These are phyloP conservation scores for Bruguiera gymnorhiza DNA, from an alignment of 345 rosid species.

Conservation along the genomic window DNA sequence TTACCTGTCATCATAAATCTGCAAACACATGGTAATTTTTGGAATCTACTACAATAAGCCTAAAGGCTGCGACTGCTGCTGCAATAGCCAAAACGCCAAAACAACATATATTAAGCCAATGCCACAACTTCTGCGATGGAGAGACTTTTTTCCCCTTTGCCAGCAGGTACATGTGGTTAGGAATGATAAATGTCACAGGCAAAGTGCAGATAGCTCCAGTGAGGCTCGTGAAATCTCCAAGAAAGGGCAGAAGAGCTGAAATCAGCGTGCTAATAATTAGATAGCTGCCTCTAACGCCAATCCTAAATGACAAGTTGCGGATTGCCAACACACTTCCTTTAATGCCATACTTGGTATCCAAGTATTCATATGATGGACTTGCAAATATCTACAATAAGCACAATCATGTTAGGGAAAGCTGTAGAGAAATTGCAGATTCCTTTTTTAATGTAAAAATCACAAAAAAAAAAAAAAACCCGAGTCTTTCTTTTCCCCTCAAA, in stretches of 20 bases:
- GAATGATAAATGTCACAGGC: constrained; percentile 85
- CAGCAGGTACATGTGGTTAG: constrained; percentile 78
- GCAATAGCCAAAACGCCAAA: constrained; percentile 63
- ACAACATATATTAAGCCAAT: constrained; percentile 73
- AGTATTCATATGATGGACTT: constrained; percentile 76
- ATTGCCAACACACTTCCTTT: constrained; percentile 58
- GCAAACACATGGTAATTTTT: constrained; percentile 81
- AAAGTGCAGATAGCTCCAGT: constrained; percentile 88
- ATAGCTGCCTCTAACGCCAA: constrained; percentile 73
- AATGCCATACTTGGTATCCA: constrained; percentile 81
- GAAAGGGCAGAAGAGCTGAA: constrained; percentile 79
- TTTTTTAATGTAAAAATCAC: no score
- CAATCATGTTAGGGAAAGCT: neutral
- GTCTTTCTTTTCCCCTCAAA: neutral
- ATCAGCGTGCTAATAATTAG: constrained; percentile 60
- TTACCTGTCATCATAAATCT: constrained; percentile 40
- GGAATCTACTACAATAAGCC: constrained; percentile 75
- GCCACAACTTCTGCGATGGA: constrained; percentile 59
- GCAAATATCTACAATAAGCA: constrained; percentile 64
- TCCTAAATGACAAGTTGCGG: constrained; percentile 56
- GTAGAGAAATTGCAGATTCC: no score
- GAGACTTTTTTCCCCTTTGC: constrained; percentile 54
- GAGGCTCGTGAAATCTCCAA: constrained; percentile 87
- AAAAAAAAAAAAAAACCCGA: no score
- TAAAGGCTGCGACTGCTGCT: constrained; percentile 65